Conservation (phyloP, 164 flowering plant genomes). For the Echeveria elegans region DNA sequence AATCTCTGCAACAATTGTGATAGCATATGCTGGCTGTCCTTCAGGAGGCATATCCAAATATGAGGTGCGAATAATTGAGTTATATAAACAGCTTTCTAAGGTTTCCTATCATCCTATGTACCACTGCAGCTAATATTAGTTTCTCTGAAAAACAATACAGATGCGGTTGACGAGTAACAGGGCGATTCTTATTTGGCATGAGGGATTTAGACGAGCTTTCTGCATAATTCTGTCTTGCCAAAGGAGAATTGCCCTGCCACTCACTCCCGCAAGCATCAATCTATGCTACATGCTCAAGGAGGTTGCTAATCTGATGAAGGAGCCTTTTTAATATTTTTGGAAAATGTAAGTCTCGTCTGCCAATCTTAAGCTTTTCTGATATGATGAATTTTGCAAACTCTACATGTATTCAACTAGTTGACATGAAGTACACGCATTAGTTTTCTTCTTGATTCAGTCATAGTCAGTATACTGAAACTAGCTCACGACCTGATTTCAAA, state of each 20-base stretch:
- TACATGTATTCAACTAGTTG: background rate
- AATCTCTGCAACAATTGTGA: slow-evolving; percentile 12
- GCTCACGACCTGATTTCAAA: background rate
- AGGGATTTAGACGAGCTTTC: slow-evolving; percentile 7
- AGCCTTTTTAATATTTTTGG: background rate
- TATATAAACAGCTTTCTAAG: background rate
- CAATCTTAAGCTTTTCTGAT: background rate
- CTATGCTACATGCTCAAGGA: background rate
- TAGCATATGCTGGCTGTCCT: slow-evolving; percentile 10
- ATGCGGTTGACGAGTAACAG: slow-evolving; percentile 30
- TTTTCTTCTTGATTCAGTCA: background rate
- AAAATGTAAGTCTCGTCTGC: background rate
- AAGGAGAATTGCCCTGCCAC: slow-evolving; percentile 68
- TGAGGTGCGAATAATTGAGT: slow-evolving; percentile 12
- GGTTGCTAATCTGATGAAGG: background rate
- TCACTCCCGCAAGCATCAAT: slow-evolving; percentile 18
- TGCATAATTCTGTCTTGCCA: slow-evolving; percentile 19
- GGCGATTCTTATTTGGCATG: slow-evolving; percentile 42
- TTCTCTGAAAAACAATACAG: background rate
- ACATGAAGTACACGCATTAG: background rate
- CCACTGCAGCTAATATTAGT: background rate
- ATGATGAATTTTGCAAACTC: background rate
- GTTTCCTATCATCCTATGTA: background rate
- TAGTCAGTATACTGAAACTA: background rate
- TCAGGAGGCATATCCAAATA: slow-evolving; percentile 17